Evolutionary conservation across 306 rosid genomes (phyloP).

Genomic region (barrel medic (Medicago truncatula)): DNA sequence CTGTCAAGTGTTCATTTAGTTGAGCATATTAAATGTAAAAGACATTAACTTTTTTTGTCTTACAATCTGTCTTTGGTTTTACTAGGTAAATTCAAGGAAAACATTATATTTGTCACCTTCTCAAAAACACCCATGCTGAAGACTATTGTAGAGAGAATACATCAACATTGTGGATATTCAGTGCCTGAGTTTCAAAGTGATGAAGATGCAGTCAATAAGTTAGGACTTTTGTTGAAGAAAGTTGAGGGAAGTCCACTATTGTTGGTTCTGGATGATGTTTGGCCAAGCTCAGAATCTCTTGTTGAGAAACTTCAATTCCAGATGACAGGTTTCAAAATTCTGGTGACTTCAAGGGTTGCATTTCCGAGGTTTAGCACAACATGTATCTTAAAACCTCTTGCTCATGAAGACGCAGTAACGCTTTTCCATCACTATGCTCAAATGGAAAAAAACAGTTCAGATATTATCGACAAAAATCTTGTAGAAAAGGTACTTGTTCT

Average conservation of each 20-base stretch:
- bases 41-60: neutral
- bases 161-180: constrained; percentile 22
- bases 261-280: constrained; percentile 69
- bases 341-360: constrained; percentile 66
- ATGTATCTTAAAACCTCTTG: constrained; percentile 45
- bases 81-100: constrained; percentile 52
- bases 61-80: neutral
- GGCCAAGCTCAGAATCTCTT: constrained; percentile 59
- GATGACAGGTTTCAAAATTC: constrained; percentile 53
- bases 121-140: constrained; percentile 51
- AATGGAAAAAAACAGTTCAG: constrained; percentile 24
- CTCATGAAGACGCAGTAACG: constrained; percentile 46
- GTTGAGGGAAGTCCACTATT: constrained; percentile 40
- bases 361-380: constrained; percentile 40
- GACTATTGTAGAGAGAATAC: constrained; percentile 47
- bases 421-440: constrained; percentile 59
- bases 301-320: constrained; percentile 47
- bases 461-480: constrained; percentile 42
- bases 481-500: constrained; percentile 48
- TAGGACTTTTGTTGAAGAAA: constrained; percentile 36
- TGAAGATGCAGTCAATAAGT: constrained; percentile 21
- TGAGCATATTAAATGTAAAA: too few relatives aligned
- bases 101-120: constrained; percentile 56
- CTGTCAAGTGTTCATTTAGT: too few relatives aligned
- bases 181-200: constrained; percentile 47